Evolutionary conservation across 1,139 yeast species (phyloP).

Genomic region (Protomyces lactucae-debilis): DNA sequence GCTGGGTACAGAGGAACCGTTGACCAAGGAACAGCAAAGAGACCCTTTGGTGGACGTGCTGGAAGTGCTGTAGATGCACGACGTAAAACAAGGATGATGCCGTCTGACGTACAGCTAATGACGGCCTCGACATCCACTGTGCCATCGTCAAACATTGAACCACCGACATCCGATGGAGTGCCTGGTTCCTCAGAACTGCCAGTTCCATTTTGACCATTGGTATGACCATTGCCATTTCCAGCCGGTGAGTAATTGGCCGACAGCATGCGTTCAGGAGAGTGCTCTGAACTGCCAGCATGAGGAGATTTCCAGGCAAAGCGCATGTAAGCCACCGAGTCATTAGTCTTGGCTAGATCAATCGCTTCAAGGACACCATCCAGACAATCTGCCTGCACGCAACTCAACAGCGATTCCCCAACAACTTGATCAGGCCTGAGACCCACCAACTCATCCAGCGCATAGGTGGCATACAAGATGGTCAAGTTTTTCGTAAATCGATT

Average conservation of each 20-base stretch:
- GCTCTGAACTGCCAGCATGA: background rate
- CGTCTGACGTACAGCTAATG: conserved; percentile 31
- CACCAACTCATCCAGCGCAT: conserved; percentile 19
- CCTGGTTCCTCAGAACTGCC: background rate
- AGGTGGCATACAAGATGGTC: conserved; percentile 30
- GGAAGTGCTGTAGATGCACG: conserved; percentile 8
- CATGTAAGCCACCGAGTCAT: conserved; percentile 30
- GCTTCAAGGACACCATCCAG: conserved; percentile 29
- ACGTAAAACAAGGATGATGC: conserved; percentile 30
- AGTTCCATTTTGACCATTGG: background rate
- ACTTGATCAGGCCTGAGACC: conserved; percentile 21
- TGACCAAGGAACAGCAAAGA: conserved; percentile 29
- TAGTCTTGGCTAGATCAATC: conserved; percentile 30
- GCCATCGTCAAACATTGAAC: background rate
- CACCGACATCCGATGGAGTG: background rate
- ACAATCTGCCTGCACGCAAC: conserved; percentile 25
- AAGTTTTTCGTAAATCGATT: conserved; percentile 27
- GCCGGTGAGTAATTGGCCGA: background rate
- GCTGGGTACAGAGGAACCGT: conserved; percentile 20
- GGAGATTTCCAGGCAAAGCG: conserved; percentile 30
- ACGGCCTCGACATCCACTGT: conserved; percentile 30
- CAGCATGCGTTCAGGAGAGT: background rate
- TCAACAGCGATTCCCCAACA: conserved; percentile 26
- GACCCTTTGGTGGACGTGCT: conserved; percentile 9
- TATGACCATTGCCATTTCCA: background rate